A percentile compares a stretch with the other conserved stretches of the same genome.
Evolutionary conservation across 441 rosid genomes (phyloP).

Genomic region (Arabidopsis hybrid): DNA sequence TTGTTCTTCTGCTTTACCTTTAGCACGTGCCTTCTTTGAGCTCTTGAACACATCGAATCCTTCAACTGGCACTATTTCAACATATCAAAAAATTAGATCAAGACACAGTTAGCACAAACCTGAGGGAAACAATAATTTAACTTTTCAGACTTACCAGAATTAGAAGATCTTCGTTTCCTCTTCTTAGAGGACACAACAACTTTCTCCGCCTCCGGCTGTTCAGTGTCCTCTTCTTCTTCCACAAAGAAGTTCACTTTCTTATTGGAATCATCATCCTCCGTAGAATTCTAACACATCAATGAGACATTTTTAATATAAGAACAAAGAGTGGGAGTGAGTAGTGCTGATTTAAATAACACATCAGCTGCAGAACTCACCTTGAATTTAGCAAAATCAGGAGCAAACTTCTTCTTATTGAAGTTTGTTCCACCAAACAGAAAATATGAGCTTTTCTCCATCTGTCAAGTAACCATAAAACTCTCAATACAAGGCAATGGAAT

Average conservation of each 20-base stretch:
- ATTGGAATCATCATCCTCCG: conserved; percentile 45
- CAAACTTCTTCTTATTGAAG: conserved; percentile 70
- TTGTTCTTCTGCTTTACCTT: conserved; percentile 36
- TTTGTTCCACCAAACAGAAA: conserved; percentile 81
- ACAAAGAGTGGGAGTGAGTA: background rate
- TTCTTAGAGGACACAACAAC: conserved; percentile 48
- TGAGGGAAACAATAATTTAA: background rate
- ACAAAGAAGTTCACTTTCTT: conserved; percentile 51
- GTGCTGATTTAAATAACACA: background rate
- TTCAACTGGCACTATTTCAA: conserved; percentile 57
- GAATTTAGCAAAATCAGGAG: conserved; percentile 68
- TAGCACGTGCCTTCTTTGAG: conserved; percentile 48
- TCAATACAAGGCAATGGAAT: background rate
- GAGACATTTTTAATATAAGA: background rate
- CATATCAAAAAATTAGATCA: conserved; percentile 20
- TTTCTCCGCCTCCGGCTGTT: conserved; percentile 36
- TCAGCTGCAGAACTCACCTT: conserved; percentile 49
- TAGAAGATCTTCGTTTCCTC: conserved; percentile 65
- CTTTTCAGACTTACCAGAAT: conserved; percentile 49
- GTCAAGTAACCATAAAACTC: conserved; percentile 7
- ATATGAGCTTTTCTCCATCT: conserved; percentile 67
- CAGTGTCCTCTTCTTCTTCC: conserved; percentile 40
- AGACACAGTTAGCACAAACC: background rate
- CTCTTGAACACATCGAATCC: conserved; percentile 81
- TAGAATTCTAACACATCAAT: conserved; percentile 47